Evolutionary conservation across 179 eudicot species (phyloP).

Genomic region (Monotropa hypopitys): DNA sequence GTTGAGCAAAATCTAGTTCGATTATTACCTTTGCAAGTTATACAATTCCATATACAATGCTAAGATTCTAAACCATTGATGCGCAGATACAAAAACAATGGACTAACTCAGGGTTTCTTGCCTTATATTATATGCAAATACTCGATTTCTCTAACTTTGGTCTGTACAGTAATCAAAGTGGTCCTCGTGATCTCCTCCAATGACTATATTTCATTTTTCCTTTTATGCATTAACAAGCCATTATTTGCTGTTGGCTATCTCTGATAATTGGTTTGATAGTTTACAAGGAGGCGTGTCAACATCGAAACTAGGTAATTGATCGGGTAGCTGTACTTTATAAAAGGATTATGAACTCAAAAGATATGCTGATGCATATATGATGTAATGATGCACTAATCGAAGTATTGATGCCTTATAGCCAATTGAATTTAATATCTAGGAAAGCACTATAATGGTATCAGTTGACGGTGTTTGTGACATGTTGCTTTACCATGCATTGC

Average conservation of each 20-base stretch:
- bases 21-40: not conserved
- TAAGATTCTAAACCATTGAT: not conserved
- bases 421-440: not conserved
- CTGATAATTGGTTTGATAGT: not conserved
- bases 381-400: not conserved
- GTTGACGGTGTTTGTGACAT: slow-evolving; percentile 13
- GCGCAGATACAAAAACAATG: not conserved
- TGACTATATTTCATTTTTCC: not conserved
- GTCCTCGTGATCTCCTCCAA: not conserved
- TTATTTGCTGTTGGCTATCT: not conserved
- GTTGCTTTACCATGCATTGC: slow-evolving; percentile 28
- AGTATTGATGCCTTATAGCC: not conserved
- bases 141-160: not conserved
- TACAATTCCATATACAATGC: not conserved
- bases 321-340: not conserved
- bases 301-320: not conserved
- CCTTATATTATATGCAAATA: not conserved
- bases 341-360: not conserved
- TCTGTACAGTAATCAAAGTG: not conserved
- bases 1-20: not conserved
- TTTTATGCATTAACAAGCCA: not conserved
- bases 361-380: not conserved
- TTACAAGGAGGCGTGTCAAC: not conserved
- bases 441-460: not conserved
- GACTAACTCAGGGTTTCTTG: not conserved